Evolutionary conservation across 768 basidiomycete genomes (phyloP), one percentile per base, ranked within the genome.

Genomic region (Mycena kentingensis): DNA sequence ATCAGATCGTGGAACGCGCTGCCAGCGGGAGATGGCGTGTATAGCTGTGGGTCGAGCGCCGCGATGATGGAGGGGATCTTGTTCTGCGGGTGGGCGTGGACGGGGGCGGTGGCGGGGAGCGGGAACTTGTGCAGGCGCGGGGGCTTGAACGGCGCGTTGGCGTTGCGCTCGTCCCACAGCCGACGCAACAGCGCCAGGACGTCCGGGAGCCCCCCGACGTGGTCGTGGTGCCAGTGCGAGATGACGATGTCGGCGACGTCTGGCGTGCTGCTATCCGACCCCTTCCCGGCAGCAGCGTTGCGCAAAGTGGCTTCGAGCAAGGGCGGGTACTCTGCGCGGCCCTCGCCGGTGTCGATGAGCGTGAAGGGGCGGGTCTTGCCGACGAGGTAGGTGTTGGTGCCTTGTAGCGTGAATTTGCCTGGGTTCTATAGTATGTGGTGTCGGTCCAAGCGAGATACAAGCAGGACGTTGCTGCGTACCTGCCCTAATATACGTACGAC

Each of bases 141-240:
- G 5, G 88, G 84, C 7, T 66, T 72, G 67, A 81, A 91, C 1
- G 81, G 75, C 4, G 64, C 56, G 0, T 69, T 63, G 12, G 72
- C 62, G 52, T 80, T 77, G 3, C 77, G 70, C 61, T 73, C 69
- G 51, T 76, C 69, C 87, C 88, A 90, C n/a, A 87, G 70, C 31
- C 73, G 65, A 11, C 77, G 73, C 2, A 97, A 77, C 35, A 92
- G 80, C 5, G 63, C 57, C 1, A 98, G 77, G 1, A 97, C 86
- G 25, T 79, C 70, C 0, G 80, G 80, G 2, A 97, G 73, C 4
- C 94, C 96, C 6, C 81, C 80, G 57, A 86, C 76, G 59, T 98
- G 96, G 70, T 98, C 96, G 26, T 74, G 72, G 65, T 98, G 96
- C 78, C 86, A 86, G 68, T 98, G 96, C 0, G 93, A 92, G 49